Evolutionary conservation across 306 rosid species (phyloP).

Genomic region (Lagenaria siceraria): DNA sequence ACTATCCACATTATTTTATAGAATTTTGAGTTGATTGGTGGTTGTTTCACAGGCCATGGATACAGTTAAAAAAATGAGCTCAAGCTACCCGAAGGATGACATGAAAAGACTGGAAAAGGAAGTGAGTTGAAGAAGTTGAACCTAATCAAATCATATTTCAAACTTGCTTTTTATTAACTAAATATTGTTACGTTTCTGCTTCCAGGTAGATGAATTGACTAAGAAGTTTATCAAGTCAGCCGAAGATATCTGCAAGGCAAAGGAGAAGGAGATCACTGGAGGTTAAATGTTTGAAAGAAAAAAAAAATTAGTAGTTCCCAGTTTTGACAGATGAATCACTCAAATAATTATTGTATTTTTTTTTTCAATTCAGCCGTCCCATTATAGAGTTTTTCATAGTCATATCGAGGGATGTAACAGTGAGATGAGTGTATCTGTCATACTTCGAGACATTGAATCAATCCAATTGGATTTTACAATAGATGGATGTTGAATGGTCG

Average conservation of each 20-base stretch:
- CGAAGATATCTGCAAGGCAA: conserved; percentile 71
- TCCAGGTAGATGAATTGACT: conserved; percentile 77
- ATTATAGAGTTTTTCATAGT: not conserved
- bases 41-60: conserved; percentile 66
- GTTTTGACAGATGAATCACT: not conserved
- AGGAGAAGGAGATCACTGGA: conserved; percentile 69
- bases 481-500: not conserved
- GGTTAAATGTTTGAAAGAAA: conserved; percentile 9
- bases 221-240: conserved; percentile 68
- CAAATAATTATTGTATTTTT: not conserved
- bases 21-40: conserved; percentile 11
- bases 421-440: not conserved
- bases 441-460: not conserved
- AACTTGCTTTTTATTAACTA: not conserved
- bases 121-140: conserved; percentile 28
- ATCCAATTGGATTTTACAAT: not conserved
- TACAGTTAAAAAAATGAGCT: conserved; percentile 50
- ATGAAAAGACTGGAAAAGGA: conserved; percentile 84
- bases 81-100: conserved; percentile 74
- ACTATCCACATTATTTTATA: not conserved
- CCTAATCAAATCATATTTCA: not conserved
- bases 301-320: not conserved
- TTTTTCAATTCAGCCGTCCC: not conserved
- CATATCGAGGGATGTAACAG: not conserved
- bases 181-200: conserved; percentile 3